These are phyloP conservation scores for Mediolabrus comicus DNA, from an alignment of 108 stramenopile genomes.

Conservation along the genomic window DNA sequence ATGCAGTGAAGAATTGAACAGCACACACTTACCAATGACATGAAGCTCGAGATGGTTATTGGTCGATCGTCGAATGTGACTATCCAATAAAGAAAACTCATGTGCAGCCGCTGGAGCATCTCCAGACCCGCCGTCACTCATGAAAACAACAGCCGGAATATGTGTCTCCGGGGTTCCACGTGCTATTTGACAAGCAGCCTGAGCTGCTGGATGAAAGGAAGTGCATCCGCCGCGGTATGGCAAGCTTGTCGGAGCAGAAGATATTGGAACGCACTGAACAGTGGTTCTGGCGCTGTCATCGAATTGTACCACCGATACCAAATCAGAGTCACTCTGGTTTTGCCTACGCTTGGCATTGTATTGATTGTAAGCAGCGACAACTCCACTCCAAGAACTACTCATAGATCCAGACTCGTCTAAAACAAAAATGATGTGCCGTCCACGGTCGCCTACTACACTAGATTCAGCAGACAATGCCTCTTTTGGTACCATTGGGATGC, in stretches of 20 bases:
- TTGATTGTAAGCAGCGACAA: slow-evolving; percentile 50
- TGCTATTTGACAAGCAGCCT: slow-evolving; percentile 29
- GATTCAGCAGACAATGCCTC: not conserved
- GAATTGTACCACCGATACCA: slow-evolving; percentile 65
- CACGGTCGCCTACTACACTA: not conserved
- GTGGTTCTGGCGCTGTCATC: slow-evolving; percentile 25
- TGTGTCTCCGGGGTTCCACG: slow-evolving; percentile 39
- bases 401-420: slow-evolving; percentile 65
- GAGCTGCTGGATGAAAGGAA: slow-evolving; percentile 50
- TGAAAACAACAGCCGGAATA: slow-evolving; percentile 54
- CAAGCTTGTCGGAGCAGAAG: slow-evolving; percentile 28
- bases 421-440: slow-evolving; percentile 61
- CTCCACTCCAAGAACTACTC: slow-evolving; percentile 45
- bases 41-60: slow-evolving; percentile 58
- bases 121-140: slow-evolving; percentile 58
- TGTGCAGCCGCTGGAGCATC: slow-evolving; percentile 47
- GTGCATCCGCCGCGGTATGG: slow-evolving; percentile 39
- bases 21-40: slow-evolving; percentile 41
- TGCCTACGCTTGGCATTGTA: slow-evolving; percentile 41
- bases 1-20: not conserved
- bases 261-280: slow-evolving; percentile 13
- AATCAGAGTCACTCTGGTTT: slow-evolving; percentile 50
- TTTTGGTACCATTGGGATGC: slow-evolving; percentile 50
- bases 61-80: not conserved
- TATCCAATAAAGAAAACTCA: slow-evolving; percentile 42